phyloP scores from a whole-genome alignment of 257 asterid species.

The Gynochthodes officinalis region DNA sequence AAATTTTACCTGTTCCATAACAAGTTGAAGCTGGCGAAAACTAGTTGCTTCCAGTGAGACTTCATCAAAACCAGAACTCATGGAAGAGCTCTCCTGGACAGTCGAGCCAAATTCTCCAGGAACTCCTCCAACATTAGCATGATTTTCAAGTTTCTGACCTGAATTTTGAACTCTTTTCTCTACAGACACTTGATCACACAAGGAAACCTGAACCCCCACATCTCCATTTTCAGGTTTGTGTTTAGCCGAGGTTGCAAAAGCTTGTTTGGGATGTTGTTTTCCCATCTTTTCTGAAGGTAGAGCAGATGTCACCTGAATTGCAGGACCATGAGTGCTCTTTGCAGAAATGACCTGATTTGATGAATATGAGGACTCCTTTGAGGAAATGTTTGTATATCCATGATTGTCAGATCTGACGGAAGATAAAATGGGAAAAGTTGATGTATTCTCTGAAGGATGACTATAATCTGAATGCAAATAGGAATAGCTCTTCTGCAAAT shows the following conservation, averaged over 20 bases:
- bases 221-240: slow-evolving; percentile 19
- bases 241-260: slow-evolving; percentile 21
- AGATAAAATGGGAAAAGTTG: slow-evolving; percentile 37
- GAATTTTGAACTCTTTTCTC: slow-evolving; percentile 30
- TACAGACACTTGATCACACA: slow-evolving; percentile 28
- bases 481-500: slow-evolving; percentile 36
- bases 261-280: slow-evolving; percentile 22
- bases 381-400: slow-evolving; percentile 40
- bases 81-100: slow-evolving; percentile 44
- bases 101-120: slow-evolving; percentile 51
- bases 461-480: slow-evolving; percentile 40
- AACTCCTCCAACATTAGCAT: slow-evolving; percentile 35
- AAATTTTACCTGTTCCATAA: slow-evolving; percentile 67
- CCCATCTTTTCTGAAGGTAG: slow-evolving; percentile 33
- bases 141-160: slow-evolving; percentile 37
- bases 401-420: slow-evolving; percentile 46
- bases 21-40: slow-evolving; percentile 75
- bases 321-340: slow-evolving; percentile 31
- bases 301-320: slow-evolving; percentile 31
- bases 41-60: slow-evolving; percentile 58
- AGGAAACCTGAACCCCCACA: slow-evolving; percentile 31
- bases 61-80: slow-evolving; percentile 47
- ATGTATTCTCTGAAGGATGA: slow-evolving; percentile 37
- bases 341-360: slow-evolving; percentile 40
- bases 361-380: slow-evolving; percentile 46